Conservation (phyloP, 1,139 yeast species). For the Suhomyces atakaporum region DNA sequence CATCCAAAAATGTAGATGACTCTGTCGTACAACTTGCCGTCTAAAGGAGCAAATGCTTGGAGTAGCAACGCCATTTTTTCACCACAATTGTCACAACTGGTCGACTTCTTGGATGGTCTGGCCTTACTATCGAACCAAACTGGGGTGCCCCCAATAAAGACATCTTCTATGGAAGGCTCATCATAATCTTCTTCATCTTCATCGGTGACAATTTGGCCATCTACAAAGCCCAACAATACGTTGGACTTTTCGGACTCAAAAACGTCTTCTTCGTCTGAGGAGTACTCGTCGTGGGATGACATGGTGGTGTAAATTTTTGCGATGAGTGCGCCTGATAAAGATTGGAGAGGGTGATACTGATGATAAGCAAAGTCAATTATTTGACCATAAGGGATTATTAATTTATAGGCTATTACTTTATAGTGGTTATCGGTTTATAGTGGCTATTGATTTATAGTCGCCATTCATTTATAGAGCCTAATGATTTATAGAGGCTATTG, state of each 20-base stretch:
- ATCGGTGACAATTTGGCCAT: constrained; percentile 37
- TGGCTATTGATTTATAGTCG: too few relatives aligned
- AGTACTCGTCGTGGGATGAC: constrained; percentile 42
- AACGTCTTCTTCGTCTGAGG: constrained; percentile 45
- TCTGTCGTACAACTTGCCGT: constrained; percentile 73
- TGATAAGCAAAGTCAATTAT: too few relatives aligned
- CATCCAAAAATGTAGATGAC: constrained; percentile 81
- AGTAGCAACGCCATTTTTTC: constrained; percentile 63
- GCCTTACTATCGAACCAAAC: constrained; percentile 56
- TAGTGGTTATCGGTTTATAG: too few relatives aligned
- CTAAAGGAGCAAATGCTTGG: constrained; percentile 81
- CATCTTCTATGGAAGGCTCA: constrained; percentile 63
- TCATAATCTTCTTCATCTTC: constrained; percentile 14
- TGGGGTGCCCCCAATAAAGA: constrained; percentile 81
- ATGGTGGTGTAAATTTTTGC: constrained; percentile 16
- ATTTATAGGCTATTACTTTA: neutral
- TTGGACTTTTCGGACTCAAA: constrained; percentile 26
- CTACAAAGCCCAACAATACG: constrained; percentile 66
- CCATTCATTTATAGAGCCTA: too few relatives aligned
- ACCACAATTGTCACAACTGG: constrained; percentile 67
- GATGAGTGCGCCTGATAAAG: neutral
- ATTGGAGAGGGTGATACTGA: too few relatives aligned
- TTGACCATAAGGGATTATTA: too few relatives aligned
- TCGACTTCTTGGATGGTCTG: constrained; percentile 51
- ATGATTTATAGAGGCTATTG: too few relatives aligned